Base-by-base conservation (phyloP, 352 stramenopile species). In the Phytophthora fragariaefolia region DNA sequence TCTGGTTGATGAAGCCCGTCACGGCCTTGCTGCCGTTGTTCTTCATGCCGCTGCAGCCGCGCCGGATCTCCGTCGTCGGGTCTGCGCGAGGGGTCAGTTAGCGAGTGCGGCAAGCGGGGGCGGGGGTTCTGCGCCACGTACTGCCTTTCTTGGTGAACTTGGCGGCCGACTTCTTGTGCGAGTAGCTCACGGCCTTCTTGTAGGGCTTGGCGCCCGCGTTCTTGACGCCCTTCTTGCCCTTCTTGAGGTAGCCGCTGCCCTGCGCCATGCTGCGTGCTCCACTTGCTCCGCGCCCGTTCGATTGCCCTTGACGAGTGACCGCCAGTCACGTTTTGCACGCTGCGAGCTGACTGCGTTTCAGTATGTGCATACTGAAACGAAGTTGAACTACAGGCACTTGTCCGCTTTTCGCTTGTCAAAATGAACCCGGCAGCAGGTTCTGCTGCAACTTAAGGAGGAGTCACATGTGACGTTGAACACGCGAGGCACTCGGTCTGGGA, bases 91-190 rank as follows among this genome's bases (percentile, higher is more conserved):
- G 43, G 13, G 18, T 47, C 18, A n/a, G 17, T 26, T 5, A n/a
- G 17, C n/a, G 17, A 26, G 18, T 26, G n/a, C 12, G n/a, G 50
- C 45, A 55, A 24, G 12, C 13, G n/a, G 7, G 4, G 15, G 18
- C 45, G 13, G 2, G 4, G 50, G n/a, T n/a, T n/a, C n/a, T n/a
- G n/a, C n/a, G 36, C 6, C 17, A 92, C 83, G 76, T 81, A 95
- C 87, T 95, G 26, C 87, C 87, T 87, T 92, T 92, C 75, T 93
- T 92, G 57, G 83, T 93, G 74, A 91, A 93, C 71, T 95, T 95
- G 73, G 83, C 74, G 5, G 87, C 82, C 63, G 84, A 91, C 48
- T 79, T 76, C 73, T 95, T 95, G 81, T 95, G 83, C 10, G 73
- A 83, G 67, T 93, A 93, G 63, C 79, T 69, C 62, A 81, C 80